Percentiles rank a stretch among this genome's conserved stretches.
phyloP scores from a whole-genome alignment of 2,329 filamentous ascomycete genomes.

The Aschersonia sp. region DNA sequence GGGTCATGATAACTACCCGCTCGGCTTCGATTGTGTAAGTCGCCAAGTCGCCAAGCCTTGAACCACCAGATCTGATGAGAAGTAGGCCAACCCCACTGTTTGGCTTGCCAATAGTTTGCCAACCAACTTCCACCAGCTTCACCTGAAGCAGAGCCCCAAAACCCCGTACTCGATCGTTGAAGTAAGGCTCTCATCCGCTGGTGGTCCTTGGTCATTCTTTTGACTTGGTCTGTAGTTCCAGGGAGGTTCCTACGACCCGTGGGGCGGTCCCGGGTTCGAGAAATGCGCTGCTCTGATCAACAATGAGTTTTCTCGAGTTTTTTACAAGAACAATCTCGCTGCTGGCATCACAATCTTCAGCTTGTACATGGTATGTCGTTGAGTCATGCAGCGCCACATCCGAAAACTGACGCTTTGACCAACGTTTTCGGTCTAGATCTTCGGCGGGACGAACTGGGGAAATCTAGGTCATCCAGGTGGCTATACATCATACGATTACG shows the following conservation, averaged over 20 bases:
- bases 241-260: slow-evolving; percentile 59
- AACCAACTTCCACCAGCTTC: slow-evolving; percentile 26
- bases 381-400: neutral
- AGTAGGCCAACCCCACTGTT: slow-evolving; percentile 22
- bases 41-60: neutral
- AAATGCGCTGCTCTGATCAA: slow-evolving; percentile 52
- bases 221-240: slow-evolving; percentile 36
- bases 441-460: slow-evolving; percentile 74
- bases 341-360: slow-evolving; percentile 55
- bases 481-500: slow-evolving; percentile 45
- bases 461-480: slow-evolving; percentile 57
- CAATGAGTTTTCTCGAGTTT: slow-evolving; percentile 62
- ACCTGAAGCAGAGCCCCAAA: slow-evolving; percentile 40
- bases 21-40: slow-evolving; percentile 28
- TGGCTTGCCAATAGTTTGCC: slow-evolving; percentile 48
- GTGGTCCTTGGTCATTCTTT: neutral
- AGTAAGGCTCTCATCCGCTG: slow-evolving; percentile 7
- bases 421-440: slow-evolving; percentile 27
- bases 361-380: slow-evolving; percentile 50
- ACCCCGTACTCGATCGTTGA: slow-evolving; percentile 55
- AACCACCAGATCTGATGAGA: neutral
- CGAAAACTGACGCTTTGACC: neutral
- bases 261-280: slow-evolving; percentile 57
- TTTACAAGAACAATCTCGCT: slow-evolving; percentile 62
- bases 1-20: slow-evolving; percentile 23